Conservation (phyloP, 2,329 filamentous ascomycete genomes). For the Pyrenochaeta sp. region DNA sequence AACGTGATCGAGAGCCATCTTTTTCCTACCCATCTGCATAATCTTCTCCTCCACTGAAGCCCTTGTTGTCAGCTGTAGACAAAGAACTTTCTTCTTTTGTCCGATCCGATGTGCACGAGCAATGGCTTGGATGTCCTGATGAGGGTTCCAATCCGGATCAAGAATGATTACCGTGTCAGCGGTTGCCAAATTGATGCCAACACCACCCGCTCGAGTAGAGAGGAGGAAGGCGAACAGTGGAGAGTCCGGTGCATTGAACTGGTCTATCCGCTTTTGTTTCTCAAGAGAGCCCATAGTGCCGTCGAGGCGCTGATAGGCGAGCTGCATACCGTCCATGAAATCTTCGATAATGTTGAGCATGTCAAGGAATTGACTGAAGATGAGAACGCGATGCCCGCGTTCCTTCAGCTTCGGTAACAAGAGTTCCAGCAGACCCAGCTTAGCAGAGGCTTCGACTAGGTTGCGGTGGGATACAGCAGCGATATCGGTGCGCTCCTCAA, state of each 20-base stretch:
- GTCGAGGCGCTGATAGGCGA: constrained; percentile 82
- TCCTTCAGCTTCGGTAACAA: constrained; percentile 88
- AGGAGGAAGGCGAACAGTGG: constrained; percentile 88
- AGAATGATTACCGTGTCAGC: constrained; percentile 98
- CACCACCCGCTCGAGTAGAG: constrained; percentile 92
- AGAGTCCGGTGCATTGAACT: constrained; percentile 87
- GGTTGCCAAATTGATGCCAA: constrained; percentile 96
- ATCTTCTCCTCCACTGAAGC: constrained; percentile 93
- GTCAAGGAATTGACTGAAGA: constrained; percentile 94
- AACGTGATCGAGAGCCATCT: constrained; percentile 94
- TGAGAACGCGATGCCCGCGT: constrained; percentile 86
- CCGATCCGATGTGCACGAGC: constrained; percentile 96
- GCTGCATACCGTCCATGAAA: constrained; percentile 78
- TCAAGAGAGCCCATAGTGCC: constrained; percentile 81
- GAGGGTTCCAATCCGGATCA: constrained; percentile 96
- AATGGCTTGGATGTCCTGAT: constrained; percentile 95
- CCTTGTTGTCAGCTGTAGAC: constrained; percentile 93
- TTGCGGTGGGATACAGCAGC: constrained; percentile 74
- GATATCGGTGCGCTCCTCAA: constrained; percentile 80
- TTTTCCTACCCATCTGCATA: constrained; percentile 92
- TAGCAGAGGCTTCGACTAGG: constrained; percentile 88
- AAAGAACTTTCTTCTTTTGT: constrained; percentile 93
- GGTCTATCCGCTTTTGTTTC: constrained; percentile 94
- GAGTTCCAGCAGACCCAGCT: constrained; percentile 82
- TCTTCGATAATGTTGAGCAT: constrained; percentile 92